A percentile compares a stretch with the other conserved stretches of the same genome.
These are phyloP conservation scores for Kodamaea derodonti DNA, from an alignment of 1,139 yeast species.

Conservation along the genomic window DNA sequence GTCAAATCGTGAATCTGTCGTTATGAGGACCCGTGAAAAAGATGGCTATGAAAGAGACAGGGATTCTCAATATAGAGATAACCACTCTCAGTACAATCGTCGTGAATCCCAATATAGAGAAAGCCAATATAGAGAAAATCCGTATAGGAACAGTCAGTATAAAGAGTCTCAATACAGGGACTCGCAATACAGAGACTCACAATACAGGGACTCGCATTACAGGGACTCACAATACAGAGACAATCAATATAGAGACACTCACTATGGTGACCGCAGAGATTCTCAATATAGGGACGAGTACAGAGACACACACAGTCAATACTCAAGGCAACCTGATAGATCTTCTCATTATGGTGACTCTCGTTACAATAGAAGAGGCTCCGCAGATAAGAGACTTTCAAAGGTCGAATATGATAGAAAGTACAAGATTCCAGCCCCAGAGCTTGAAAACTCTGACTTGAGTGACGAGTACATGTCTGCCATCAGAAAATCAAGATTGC, in stretches of 20 bases:
- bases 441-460: slow-evolving; percentile 34
- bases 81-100: slow-evolving; percentile 5
- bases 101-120: slow-evolving; percentile 18
- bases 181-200: slow-evolving; percentile 12
- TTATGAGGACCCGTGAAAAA: slow-evolving; percentile 12
- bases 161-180: slow-evolving; percentile 20
- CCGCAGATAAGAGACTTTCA: slow-evolving; percentile 18
- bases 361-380: slow-evolving; percentile 11
- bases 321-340: not conserved
- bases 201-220: slow-evolving; percentile 8
- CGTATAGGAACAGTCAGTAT: slow-evolving; percentile 19
- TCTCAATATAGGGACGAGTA: slow-evolving; percentile 19
- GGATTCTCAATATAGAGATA: slow-evolving; percentile 12
- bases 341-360: slow-evolving; percentile 2
- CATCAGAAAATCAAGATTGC: slow-evolving; percentile 40
- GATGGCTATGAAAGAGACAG: slow-evolving; percentile 4
- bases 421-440: slow-evolving; percentile 39
- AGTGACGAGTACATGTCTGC: slow-evolving; percentile 45
- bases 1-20: slow-evolving; percentile 38
- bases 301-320: not conserved
- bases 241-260: slow-evolving; percentile 9
- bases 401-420: slow-evolving; percentile 8
- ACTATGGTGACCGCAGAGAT: slow-evolving; percentile 10
- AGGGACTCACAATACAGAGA: slow-evolving; percentile 8
- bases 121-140: slow-evolving; percentile 22